Base-by-base conservation (phyloP, 371 early-diverging fungal species). In the Rhizomucor pusillus region DNA sequence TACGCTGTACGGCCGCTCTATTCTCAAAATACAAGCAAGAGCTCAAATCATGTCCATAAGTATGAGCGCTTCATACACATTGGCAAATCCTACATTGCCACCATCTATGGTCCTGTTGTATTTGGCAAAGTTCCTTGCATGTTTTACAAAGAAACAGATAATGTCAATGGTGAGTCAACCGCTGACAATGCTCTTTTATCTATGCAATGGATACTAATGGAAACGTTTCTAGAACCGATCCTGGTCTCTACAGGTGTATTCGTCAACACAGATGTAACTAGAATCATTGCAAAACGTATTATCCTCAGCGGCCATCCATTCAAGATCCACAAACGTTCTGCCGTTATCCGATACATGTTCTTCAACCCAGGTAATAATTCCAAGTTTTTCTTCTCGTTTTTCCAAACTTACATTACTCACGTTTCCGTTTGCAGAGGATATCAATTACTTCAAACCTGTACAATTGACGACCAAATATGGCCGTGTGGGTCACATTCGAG, bases 301-400 rank as follows among this genome's bases (percentile, higher is more conserved):
- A 81, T 94, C 37, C 82, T 98, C 24, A 94, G 96, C 20, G 98
- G 97, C 47, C 90, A 94, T 69, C 97, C 97, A 24, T 94, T 83
- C 86, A 93, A 93, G 71, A 82, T 94, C 55, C 87, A 96, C 75
- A 91, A 90, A 70, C 86, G 90, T 43, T 84, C 91, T 20, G 97
- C 95, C 6, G 95, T 96, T 16, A 82, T 97, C 52, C 88, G 97
- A 47, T 95, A 81, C 81, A 98, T 98, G 98, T 97, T 98, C 82
- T 93, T 92, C 78, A 91, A 91, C 68, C 83, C 88, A 40, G 76
- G 63, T 63, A 60, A 24, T n/a, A n/a, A n/a, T n/a, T n/a, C n/a
- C n/a, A n/a, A n/a, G n/a, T n/a, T 48, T 3, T 34, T n/a, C 6
- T 34, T 5, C 16, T 50, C 11, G 37, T 16, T 22, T 19, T 25